phyloP scores from a whole-genome alignment of 306 rosid species.

The Lotus japonicus region DNA sequence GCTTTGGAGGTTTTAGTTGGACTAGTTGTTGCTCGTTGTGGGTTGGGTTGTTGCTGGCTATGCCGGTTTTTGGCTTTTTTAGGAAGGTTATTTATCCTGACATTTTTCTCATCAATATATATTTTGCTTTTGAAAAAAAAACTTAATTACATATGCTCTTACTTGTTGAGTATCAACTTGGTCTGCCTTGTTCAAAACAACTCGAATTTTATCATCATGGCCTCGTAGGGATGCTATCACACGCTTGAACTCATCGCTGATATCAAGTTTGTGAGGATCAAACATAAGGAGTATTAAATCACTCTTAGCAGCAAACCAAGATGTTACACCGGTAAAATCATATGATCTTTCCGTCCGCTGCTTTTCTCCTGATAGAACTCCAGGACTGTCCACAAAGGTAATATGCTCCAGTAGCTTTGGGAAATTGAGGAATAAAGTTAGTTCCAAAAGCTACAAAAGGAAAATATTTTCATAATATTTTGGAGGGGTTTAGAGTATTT shows the following conservation, averaged over 20 bases:
- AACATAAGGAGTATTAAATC: constrained; percentile 85
- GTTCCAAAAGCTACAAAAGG: constrained; percentile 5
- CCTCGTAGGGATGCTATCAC: constrained; percentile 84
- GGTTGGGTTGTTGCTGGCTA: no score
- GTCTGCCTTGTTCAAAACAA: constrained; percentile 87
- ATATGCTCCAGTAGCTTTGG: constrained; percentile 72
- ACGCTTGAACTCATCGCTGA: constrained; percentile 94
- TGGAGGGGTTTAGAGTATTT: constrained; percentile 25
- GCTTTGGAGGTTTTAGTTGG: no score
- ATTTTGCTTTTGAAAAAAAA: no score
- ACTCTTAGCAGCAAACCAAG: constrained; percentile 98
- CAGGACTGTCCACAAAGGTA: constrained; percentile 94
- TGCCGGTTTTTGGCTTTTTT: no score
- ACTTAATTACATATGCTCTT: neutral
- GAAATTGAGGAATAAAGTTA: neutral
- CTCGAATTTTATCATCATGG: constrained; percentile 90
- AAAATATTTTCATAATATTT: neutral
- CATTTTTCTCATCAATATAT: no score
- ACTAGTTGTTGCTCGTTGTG: no score
- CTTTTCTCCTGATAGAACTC: constrained; percentile 97
- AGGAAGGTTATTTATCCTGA: no score
- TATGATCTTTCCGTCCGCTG: constrained; percentile 87
- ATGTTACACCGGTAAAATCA: constrained; percentile 86
- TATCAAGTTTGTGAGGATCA: constrained; percentile 97
- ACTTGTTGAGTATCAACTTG: constrained; percentile 98